These are phyloP conservation scores for Calophaca sinica DNA, from an alignment of 306 rosid species.

Conservation along the genomic window DNA sequence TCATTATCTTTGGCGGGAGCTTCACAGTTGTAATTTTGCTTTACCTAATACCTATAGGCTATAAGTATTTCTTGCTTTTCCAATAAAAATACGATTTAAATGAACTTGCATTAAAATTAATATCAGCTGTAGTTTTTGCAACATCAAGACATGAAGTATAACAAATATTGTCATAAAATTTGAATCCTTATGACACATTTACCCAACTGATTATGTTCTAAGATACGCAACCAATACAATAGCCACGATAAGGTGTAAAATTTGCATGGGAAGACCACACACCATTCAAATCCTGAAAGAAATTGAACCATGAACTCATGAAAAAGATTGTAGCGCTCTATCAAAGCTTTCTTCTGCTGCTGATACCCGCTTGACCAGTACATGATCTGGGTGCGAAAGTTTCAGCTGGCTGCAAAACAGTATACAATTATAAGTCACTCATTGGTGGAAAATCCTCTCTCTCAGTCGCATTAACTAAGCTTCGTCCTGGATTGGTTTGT, in stretches of 20 bases:
- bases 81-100: conserved; percentile 38
- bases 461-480: neutral
- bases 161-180: conserved; percentile 47
- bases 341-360: conserved; percentile 91
- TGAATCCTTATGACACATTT: conserved; percentile 49
- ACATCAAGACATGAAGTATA: conserved; percentile 41
- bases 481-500: neutral
- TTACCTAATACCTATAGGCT: neutral
- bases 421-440: conserved; percentile 7
- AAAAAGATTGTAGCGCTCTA: conserved; percentile 82
- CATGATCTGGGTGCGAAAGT: conserved; percentile 87
- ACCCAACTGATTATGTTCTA: conserved; percentile 52
- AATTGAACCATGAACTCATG: conserved; percentile 44
- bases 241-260: conserved; percentile 40
- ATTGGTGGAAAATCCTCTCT: neutral
- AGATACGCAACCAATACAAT: conserved; percentile 48
- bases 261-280: conserved; percentile 49
- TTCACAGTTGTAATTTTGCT: too few relatives aligned
- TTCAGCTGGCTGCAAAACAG: conserved; percentile 88
- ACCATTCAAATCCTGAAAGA: conserved; percentile 45
- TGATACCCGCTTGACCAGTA: conserved; percentile 76
- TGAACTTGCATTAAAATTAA: conserved; percentile 41
- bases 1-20: too few relatives aligned
- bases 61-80: neutral
- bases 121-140: conserved; percentile 50